These are phyloP conservation scores for Fusarium chlamydosporum DNA, from an alignment of 2,329 filamentous ascomycete genomes.

Conservation along the genomic window DNA sequence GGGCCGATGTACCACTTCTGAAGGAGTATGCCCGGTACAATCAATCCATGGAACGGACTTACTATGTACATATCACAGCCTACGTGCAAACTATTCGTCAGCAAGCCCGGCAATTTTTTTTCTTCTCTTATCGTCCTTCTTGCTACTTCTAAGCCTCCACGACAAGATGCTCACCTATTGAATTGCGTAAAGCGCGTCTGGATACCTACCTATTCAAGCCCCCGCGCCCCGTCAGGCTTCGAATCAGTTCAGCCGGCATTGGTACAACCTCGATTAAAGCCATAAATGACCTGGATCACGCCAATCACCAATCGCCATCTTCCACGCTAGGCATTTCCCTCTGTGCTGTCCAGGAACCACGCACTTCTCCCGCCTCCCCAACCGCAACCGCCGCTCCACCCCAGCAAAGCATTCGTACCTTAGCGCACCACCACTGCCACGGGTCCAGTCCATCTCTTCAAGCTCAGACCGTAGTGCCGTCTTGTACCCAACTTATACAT, in stretches of 20 bases:
- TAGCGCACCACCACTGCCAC: constrained; percentile 46
- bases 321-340: constrained; percentile 52
- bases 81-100: constrained; percentile 16
- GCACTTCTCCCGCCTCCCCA: constrained; percentile 41
- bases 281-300: constrained; percentile 38
- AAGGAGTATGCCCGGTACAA: not conserved
- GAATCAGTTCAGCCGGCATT: constrained; percentile 3
- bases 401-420: constrained; percentile 46
- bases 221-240: constrained; percentile 1
- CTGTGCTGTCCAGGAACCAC: constrained; percentile 42
- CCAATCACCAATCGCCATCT: constrained; percentile 56
- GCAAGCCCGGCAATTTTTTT: constrained; percentile 16
- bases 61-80: not conserved
- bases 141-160: not conserved
- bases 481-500: constrained; percentile 46
- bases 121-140: constrained; percentile 3
- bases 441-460: constrained; percentile 41
- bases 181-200: not conserved
- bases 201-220: not conserved
- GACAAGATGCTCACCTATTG: not conserved
- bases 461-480: constrained; percentile 45
- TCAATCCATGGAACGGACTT: not conserved
- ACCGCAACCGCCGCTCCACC: constrained; percentile 44
- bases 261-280: constrained; percentile 24
- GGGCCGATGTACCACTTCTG: constrained; percentile 35